A percentile compares a stretch with the other conserved stretches of the same genome.
phyloP scores from a whole-genome alignment of 208 protist genomes.

The Trypanosoma platydactyli region DNA sequence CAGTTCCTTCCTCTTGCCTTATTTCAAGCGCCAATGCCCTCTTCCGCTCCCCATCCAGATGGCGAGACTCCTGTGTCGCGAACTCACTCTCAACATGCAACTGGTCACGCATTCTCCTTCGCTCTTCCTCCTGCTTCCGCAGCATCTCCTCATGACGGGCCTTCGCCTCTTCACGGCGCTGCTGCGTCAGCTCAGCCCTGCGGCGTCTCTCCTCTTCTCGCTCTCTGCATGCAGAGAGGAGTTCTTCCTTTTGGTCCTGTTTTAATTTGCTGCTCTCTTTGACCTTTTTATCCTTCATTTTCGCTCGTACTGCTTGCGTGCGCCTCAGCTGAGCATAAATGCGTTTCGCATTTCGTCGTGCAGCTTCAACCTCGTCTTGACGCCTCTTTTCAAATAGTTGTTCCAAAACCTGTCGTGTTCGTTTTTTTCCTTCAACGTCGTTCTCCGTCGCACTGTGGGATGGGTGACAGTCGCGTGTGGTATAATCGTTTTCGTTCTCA shows the following conservation, averaged over 20 bases:
- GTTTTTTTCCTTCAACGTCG: no score
- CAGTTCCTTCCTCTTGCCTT: slow-evolving; percentile 33
- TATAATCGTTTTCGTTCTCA: no score
- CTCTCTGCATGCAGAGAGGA: slow-evolving; percentile 35
- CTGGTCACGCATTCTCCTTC: neutral
- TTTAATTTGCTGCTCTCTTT: slow-evolving; percentile 32
- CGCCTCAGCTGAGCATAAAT: no score
- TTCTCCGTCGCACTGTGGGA: no score
- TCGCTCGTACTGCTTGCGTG: slow-evolving; percentile 23
- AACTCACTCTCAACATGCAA: slow-evolving; percentile 16
- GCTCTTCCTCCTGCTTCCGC: slow-evolving; percentile 30
- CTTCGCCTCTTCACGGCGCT: slow-evolving; percentile 34
- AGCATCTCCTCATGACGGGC: slow-evolving; percentile 31
- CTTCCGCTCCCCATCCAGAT: slow-evolving; percentile 29
- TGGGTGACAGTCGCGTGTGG: no score
- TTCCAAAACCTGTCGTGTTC: no score
- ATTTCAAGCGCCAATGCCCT: slow-evolving; percentile 12
- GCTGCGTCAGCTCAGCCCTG: slow-evolving; percentile 16
- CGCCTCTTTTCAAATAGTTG: neutral
- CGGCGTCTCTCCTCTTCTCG: slow-evolving; percentile 41
- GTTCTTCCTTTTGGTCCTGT: slow-evolving; percentile 61
- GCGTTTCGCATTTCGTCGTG: neutral
- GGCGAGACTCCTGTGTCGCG: slow-evolving; percentile 9
- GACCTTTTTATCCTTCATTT: slow-evolving; percentile 6
- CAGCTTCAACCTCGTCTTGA: neutral